Evolutionary conservation across 139 green algal species (phyloP), one percentile per base, ranked within the genome.

Genomic region (Tetratostichococcus sp.): DNA sequence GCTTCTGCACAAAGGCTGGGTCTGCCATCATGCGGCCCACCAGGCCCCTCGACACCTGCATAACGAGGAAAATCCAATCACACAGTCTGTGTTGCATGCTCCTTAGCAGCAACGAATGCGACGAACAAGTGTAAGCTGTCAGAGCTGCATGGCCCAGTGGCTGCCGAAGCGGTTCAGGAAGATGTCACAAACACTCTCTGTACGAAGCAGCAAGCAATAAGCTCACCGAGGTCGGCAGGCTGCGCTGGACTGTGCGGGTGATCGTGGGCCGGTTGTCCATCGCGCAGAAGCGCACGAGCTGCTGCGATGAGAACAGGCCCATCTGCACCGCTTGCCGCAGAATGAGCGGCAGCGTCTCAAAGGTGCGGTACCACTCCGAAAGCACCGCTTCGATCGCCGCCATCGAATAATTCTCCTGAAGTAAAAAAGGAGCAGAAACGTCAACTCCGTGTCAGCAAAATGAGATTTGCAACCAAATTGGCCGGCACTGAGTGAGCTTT

Each of bases 11-110:
- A 74, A 99, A 98, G 0, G 89, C 94, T 0, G 95, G 94, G 83
- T 99, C 95, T 16, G 92, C 95, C 93, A 99, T 98, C 11, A 97
- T 75, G 50, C 95, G 87, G 50, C 95, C 95, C 43, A 99, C 89
- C 75, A 99, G 94, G 43, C 89, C 90, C 17, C 94, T 87, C 0
- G 91, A 90, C 30, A 89, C 78, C 85, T 93, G 84, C 74, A 77
- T 25, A 1, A 22, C 28, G 31, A 65, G 30, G 14, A 39, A 11
- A 34, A 39, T 23, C 30, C 28, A 4, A 16, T 33, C 59, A 67
- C 5, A 14, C 25, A 14, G 19, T 6, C 59, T 14, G 8, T 6
- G n/a, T n/a, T n/a, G n/a, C n/a, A n/a, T n/a, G n/a, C n/a, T n/a
- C n/a, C n/a, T n/a, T n/a, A n/a, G n/a, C n/a, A n/a, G n/a, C n/a